Evolutionary conservation across 345 rosid genomes (phyloP).

Genomic region (Chamaenerion angustifolium): DNA sequence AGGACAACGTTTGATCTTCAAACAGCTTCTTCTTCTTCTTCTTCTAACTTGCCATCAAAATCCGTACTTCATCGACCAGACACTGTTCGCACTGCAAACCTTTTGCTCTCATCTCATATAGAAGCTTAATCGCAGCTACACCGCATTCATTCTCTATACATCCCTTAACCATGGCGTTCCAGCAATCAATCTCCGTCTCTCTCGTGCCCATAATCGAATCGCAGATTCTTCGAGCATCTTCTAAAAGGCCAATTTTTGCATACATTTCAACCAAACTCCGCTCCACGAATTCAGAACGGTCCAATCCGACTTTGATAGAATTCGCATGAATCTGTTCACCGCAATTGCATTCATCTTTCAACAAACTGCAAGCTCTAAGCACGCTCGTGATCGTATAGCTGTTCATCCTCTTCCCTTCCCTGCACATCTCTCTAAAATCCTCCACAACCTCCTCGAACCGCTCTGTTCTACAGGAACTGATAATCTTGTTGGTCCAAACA

Average conservation of each 20-base stretch:
- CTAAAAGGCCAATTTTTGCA: conserved; percentile 32
- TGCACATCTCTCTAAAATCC: conserved; percentile 40
- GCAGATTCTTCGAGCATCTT: conserved; percentile 37
- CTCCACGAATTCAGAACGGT: conserved; percentile 22
- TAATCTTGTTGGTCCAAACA: conserved; percentile 46
- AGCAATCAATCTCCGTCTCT: conserved; percentile 18
- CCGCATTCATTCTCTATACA: conserved; percentile 33
- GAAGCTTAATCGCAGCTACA: conserved; percentile 46
- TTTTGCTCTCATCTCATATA: conserved; percentile 50
- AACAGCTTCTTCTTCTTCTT: too few species aligned
- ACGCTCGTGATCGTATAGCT: conserved; percentile 28
- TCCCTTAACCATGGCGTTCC: conserved; percentile 46
- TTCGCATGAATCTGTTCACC: conserved; percentile 47
- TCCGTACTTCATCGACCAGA: conserved; percentile 21
- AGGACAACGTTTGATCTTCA: too few species aligned
- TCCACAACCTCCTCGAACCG: conserved; percentile 23
- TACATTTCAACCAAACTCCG: conserved; percentile 55
- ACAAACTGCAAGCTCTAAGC: conserved; percentile 39
- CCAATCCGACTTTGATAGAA: conserved; percentile 44
- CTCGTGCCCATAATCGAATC: conserved; percentile 11
- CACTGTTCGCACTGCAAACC: conserved; percentile 25
- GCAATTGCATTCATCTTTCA: conserved; percentile 26
- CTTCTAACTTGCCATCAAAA: conserved; percentile 17
- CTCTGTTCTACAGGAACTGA: conserved; percentile 36
- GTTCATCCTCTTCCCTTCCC: conserved; percentile 24